A percentile compares a stretch with the other conserved stretches of the same genome.
Evolutionary conservation across 208 protist genomes (phyloP).

Genomic region (Leishmania mexicana): DNA sequence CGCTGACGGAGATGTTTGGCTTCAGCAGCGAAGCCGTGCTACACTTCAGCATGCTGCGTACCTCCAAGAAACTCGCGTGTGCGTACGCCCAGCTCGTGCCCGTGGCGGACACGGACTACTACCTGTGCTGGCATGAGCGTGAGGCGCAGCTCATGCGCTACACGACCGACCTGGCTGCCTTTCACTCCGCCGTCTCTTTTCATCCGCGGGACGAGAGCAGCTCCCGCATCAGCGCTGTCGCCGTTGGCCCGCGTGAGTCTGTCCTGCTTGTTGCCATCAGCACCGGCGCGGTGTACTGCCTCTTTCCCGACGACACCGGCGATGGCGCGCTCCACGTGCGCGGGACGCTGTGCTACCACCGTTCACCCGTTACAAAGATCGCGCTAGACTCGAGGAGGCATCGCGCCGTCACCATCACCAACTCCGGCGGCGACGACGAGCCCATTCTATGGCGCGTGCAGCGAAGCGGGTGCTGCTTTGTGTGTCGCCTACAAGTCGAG

Average conservation of each 20-base stretch:
- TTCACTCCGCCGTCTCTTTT: conserved; percentile 63
- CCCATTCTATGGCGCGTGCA: conserved; percentile 84
- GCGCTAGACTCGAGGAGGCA: conserved; percentile 36
- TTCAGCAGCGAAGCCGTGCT: conserved; percentile 36
- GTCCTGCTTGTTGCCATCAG: conserved; percentile 61
- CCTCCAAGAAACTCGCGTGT: conserved; percentile 33
- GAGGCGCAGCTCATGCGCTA: conserved; percentile 73
- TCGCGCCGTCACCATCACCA: conserved; percentile 71
- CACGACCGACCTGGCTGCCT: conserved; percentile 30
- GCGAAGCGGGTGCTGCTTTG: conserved; percentile 39
- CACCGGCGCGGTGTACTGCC: conserved; percentile 73
- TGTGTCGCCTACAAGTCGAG: conserved; percentile 46
- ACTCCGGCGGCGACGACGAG: conserved; percentile 37
- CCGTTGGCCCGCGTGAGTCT: conserved; percentile 62
- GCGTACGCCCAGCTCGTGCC: conserved; percentile 48
- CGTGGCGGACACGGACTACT: conserved; percentile 62
- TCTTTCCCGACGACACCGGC: conserved; percentile 49
- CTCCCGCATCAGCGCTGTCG: conserved; percentile 59
- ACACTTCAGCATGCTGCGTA: conserved; percentile 45
- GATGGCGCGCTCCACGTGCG: conserved; percentile 37
- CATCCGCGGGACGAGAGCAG: conserved; percentile 43
- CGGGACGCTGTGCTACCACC: conserved; percentile 69
- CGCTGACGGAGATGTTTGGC: conserved; percentile 37
- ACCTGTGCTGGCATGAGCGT: conserved; percentile 65
- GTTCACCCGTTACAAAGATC: conserved; percentile 61